A percentile compares a stretch with the other conserved stretches of the same genome.
Conservation (phyloP, 768 basidiomycete species). For the Neoboletus magnificus region DNA sequence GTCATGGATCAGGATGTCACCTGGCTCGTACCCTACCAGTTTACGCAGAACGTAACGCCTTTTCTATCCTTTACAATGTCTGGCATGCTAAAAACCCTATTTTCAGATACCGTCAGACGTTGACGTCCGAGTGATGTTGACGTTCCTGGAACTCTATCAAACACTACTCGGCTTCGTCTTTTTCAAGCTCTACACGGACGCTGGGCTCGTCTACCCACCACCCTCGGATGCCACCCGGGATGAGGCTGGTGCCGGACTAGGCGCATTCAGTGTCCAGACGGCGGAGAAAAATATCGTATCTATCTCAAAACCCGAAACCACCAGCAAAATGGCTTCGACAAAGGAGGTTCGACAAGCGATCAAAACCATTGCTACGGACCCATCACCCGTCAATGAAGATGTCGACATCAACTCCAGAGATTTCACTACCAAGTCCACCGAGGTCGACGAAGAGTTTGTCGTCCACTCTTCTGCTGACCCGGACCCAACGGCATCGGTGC, state of each 20-base stretch:
- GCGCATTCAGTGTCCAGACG: slow-evolving; percentile 76
- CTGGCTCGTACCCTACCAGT: slow-evolving; percentile 97
- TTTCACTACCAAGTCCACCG: slow-evolving; percentile 29
- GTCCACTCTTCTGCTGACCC: slow-evolving; percentile 52
- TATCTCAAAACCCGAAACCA: slow-evolving; percentile 16
- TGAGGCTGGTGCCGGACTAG: slow-evolving; percentile 82
- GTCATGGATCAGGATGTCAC: slow-evolving; percentile 89
- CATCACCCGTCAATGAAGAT: slow-evolving; percentile 32
- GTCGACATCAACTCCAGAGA: slow-evolving; percentile 36
- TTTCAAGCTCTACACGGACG: slow-evolving; percentile 98
- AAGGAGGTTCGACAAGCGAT: slow-evolving; percentile 52
- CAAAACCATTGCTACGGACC: slow-evolving; percentile 39
- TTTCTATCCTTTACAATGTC: neutral
- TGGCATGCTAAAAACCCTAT: slow-evolving; percentile 7
- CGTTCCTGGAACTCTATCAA: slow-evolving; percentile 97
- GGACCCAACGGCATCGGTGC: slow-evolving; percentile 47
- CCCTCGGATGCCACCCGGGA: slow-evolving; percentile 80
- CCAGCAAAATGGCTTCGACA: slow-evolving; percentile 43
- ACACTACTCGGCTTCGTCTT: slow-evolving; percentile 93
- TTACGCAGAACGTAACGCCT: slow-evolving; percentile 81
- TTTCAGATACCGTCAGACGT: slow-evolving; percentile 88
- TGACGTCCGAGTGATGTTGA: slow-evolving; percentile 96
- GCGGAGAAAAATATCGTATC: slow-evolving; percentile 25
- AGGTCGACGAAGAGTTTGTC: slow-evolving; percentile 66
- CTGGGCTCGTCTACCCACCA: slow-evolving; percentile 92